Base-by-base conservation (phyloP, 352 stramenopile species). In the Detonula confervacea region DNA sequence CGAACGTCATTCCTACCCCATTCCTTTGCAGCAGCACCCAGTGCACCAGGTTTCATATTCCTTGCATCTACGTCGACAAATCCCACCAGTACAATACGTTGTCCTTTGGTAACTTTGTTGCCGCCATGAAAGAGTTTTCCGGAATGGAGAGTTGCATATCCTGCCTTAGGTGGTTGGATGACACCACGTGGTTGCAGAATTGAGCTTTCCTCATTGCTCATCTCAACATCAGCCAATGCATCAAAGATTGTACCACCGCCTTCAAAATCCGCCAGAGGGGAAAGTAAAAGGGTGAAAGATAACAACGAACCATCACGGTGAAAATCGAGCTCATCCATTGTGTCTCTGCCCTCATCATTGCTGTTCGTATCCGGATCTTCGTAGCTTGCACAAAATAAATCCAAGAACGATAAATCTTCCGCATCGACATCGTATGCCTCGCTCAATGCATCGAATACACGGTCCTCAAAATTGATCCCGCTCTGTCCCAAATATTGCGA, bases 211-310 rank as follows among this genome's bases (percentile, higher is more conserved):
- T 76, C 47, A 54, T 46, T 25, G 49, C 52, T n/a, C n/a, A n/a
- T n/a, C n/a, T n/a, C n/a, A n/a, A n/a, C n/a, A n/a, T 90, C 81
- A 39, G 78, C 29, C 9, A 92, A 52, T 16, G 87, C 90, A 77
- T 96, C 95, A 69, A 98, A 98, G 65, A 95, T 96, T 14, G 96
- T 98, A 37, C 96, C 96, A 18, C 96, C 96, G 44, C 95, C 96
- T 18, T 90, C 85, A 78, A 98, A 98, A 20, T 97, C 92, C 9
- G 81, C 44, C 0, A 80, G 76, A 4, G 86, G 69, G 78, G 97
- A 97, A 6, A 98, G 83, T 55, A 97, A 60, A 18, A 98, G 78
- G 60, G 97, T 97, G 77, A 98, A 98, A n/a, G 95, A 98, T n/a
- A 98, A 72, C 2, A 97, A 87, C 6, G 95, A 98, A 25, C 95